Percentiles rank a stretch among this genome's conserved stretches.
Evolutionary conservation across 352 stramenopile species (phyloP).

Genomic region (Globisporangium mamillatum): DNA sequence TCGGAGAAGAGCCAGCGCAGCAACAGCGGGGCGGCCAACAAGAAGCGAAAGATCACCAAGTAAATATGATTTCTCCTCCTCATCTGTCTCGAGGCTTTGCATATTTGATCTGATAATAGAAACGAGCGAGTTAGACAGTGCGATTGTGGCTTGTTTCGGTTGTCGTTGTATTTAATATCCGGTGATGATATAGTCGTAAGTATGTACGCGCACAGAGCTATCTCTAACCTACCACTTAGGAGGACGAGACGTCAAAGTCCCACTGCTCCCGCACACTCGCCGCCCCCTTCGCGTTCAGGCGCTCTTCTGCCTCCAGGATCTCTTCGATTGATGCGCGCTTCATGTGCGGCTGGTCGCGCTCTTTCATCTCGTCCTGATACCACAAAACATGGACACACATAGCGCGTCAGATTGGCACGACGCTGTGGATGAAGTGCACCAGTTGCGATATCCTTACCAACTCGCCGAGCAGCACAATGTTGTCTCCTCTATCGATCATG

Average conservation of each 20-base stretch:
- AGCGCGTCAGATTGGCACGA: background rate
- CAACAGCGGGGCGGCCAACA: slow-evolving; percentile 19
- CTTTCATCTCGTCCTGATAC: slow-evolving; percentile 71
- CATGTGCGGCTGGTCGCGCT: slow-evolving; percentile 80
- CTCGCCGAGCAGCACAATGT: slow-evolving; percentile 85
- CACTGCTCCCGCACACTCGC: slow-evolving; percentile 78
- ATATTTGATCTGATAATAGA: slow-evolving; percentile 12
- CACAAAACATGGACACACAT: background rate
- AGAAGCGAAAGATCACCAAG: slow-evolving; percentile 45
- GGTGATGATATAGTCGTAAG: slow-evolving; percentile 3
- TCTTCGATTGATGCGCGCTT: slow-evolving; percentile 76
- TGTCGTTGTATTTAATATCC: background rate
- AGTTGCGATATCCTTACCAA: slow-evolving; percentile 38
- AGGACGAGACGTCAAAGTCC: slow-evolving; percentile 68
- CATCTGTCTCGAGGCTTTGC: background rate
- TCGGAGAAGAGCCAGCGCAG: slow-evolving; percentile 51
- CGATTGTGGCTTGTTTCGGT: background rate
- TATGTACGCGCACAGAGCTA: background rate
- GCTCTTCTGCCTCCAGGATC: slow-evolving; percentile 78
- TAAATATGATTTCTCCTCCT: slow-evolving; percentile 5
- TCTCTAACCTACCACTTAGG: slow-evolving; percentile 6
- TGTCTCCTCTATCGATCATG: slow-evolving; percentile 57
- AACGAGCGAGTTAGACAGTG: background rate
- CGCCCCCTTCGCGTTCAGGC: slow-evolving; percentile 55
- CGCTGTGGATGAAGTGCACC: background rate